phyloP scores from a whole-genome alignment of 306 rosid genomes.

The Ceratonia siliqua region DNA sequence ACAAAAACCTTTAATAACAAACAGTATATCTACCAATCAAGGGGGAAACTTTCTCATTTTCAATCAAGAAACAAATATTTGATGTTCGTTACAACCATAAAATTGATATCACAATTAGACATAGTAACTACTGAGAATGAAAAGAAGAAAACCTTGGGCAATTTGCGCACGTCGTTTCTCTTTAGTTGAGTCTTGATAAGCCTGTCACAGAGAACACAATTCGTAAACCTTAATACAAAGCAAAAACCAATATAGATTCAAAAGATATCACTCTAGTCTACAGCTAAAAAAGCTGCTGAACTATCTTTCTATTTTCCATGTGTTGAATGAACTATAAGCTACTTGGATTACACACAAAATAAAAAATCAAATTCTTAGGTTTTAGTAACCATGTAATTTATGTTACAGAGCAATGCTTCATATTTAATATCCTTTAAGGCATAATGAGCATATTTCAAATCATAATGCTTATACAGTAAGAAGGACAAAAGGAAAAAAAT shows the following conservation, averaged over 20 bases:
- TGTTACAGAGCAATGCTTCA: not conserved
- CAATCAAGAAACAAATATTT: slow-evolving; percentile 1
- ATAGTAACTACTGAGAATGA: not conserved
- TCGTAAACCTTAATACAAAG: slow-evolving; percentile 22
- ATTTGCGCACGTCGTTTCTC: slow-evolving; percentile 91
- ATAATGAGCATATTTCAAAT: not conserved
- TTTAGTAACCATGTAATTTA: not conserved
- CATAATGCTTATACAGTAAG: not conserved
- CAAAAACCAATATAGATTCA: slow-evolving; percentile 11
- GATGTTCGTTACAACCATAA: slow-evolving; percentile 10
- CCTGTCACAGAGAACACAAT: slow-evolving; percentile 54
- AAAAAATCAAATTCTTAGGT: not conserved
- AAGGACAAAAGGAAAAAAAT: not conserved
- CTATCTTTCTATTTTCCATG: not conserved
- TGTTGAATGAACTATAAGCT: not conserved
- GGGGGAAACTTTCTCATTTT: not conserved
- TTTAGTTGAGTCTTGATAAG: slow-evolving; percentile 94
- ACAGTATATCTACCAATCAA: not conserved
- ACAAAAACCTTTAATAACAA: not conserved
- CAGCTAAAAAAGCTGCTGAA: slow-evolving; percentile 7
- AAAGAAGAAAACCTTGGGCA: slow-evolving; percentile 75
- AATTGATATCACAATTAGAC: slow-evolving; percentile 16
- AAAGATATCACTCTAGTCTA: slow-evolving; percentile 7
- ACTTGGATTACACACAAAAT: not conserved
- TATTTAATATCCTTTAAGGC: not conserved